Base-by-base conservation (phyloP, 192 early-diverging fungal species). In the Cetraspora pellucida region DNA sequence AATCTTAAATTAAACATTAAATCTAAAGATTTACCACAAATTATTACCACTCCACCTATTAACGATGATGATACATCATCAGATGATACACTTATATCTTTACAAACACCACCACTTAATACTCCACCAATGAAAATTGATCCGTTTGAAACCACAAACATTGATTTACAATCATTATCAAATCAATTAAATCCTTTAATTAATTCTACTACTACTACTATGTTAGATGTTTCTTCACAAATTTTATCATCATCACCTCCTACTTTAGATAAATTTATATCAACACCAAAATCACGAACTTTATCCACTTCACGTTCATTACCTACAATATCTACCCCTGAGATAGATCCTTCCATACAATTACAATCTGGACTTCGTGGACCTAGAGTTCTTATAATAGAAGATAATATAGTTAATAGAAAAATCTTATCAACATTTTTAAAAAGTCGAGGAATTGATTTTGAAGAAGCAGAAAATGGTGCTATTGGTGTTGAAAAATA, bases 401-500 rank as follows among this genome's bases (percentile, higher is more conserved):
- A 85, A 49, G 84, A 85, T 75, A 85, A 85, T 61, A 78, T 73
- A 11, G 77, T 80, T 9, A 85, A 85, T 77, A 49, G 84, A 61
- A 81, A 83, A 79, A 85, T 85, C 21, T 69, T 85, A 59, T 57
- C 73, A 7, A 84, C 78, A 10, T 85, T 85, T 59, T 72, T 85
- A 30, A 81, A 81, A 74, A 82, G 79, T 64, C 81, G 79, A 1
- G 81, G 82, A 16, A 77, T 85, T 65, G 55, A 59, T 13, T 80
- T 79, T 50, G 81, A 81, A 5, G 84, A 85, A 55, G 84, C 84
- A 47, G 84, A 82, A 50, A 82, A 85, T 21, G 84, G 84, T 2
- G 76, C 80, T 23, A 19, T 85, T n/a, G 82, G 84, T 10, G 81
- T 82, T 59, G 79, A 85, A 52, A 75, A 74, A 49, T 85, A 83